phyloP scores from a whole-genome alignment of 495 filamentous ascomycete species.

The Hypoxylon intermedium region DNA sequence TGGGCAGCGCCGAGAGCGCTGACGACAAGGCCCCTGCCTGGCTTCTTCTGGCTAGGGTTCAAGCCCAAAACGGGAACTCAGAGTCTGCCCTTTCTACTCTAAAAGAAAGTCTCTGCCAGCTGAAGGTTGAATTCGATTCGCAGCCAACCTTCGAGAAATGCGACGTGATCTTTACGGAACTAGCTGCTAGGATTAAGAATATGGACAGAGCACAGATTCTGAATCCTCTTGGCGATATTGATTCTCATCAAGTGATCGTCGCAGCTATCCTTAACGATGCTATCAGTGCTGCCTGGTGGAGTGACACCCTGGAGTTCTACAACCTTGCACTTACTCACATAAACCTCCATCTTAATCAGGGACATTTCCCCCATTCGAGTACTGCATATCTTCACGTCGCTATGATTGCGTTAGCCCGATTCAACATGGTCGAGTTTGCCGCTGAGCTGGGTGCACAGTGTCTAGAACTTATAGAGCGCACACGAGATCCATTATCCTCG shows the following conservation, averaged over 20 bases:
- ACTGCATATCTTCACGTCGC: conserved; percentile 78
- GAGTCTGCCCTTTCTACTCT: conserved; percentile 70
- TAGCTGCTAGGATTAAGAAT: conserved; percentile 65
- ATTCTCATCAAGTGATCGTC: conserved; percentile 66
- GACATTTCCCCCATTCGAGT: conserved; percentile 75
- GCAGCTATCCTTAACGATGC: conserved; percentile 80
- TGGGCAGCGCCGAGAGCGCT: conserved; percentile 67
- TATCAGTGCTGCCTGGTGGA: conserved; percentile 83
- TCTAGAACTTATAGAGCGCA: conserved; percentile 69
- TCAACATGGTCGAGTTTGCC: conserved; percentile 74
- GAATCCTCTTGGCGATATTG: conserved; percentile 57
- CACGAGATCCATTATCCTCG: conserved; percentile 71
- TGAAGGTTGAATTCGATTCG: conserved; percentile 70
- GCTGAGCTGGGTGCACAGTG: conserved; percentile 68
- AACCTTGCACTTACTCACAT: conserved; percentile 75
- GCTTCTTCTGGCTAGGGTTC: conserved; percentile 78
- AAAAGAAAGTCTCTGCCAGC: conserved; percentile 68
- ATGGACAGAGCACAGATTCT: conserved; percentile 64
- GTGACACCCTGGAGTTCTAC: conserved; percentile 76
- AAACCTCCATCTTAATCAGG: conserved; percentile 68
- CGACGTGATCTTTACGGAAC: conserved; percentile 69
- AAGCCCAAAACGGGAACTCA: conserved; percentile 73
- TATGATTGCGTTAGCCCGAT: conserved; percentile 74
- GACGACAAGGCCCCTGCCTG: conserved; percentile 80
- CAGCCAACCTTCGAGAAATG: conserved; percentile 75